These are phyloP conservation scores for Scleromitrula shiraiana DNA, from an alignment of 2,329 filamentous ascomycete species.

Conservation along the genomic window DNA sequence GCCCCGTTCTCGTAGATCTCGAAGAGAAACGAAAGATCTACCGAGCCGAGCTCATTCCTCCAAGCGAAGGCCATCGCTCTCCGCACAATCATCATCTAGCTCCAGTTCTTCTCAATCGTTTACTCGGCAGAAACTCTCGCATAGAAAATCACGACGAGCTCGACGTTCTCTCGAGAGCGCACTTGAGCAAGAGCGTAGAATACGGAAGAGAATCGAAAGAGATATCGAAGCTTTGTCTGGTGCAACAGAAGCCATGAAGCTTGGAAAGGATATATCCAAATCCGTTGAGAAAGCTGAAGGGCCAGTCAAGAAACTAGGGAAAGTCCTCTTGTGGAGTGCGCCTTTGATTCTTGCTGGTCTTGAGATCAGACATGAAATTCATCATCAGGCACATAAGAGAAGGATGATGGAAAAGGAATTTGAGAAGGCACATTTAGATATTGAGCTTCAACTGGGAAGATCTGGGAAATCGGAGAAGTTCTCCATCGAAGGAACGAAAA, in stretches of 20 bases:
- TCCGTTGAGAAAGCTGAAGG: slow-evolving; percentile 3
- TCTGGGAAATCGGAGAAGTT: neutral
- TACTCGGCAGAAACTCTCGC: neutral
- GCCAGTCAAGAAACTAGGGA: slow-evolving; percentile 8
- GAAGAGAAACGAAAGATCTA: no score
- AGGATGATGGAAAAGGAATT: slow-evolving; percentile 10
- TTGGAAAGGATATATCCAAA: neutral
- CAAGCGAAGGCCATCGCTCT: neutral
- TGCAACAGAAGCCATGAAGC: neutral
- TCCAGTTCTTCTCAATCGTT: slow-evolving; percentile 4
- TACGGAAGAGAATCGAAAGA: neutral
- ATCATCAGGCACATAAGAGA: slow-evolving; percentile 7
- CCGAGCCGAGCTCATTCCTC: no score
- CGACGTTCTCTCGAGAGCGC: neutral
- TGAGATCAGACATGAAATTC: slow-evolving; percentile 6
- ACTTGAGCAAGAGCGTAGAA: neutral
- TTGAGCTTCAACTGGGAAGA: slow-evolving; percentile 2
- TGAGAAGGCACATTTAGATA: slow-evolving; percentile 9
- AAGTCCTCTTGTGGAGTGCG: slow-evolving; percentile 4
- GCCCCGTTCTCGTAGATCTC: neutral
- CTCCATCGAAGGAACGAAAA: neutral
- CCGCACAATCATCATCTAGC: neutral
- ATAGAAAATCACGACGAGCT: neutral
- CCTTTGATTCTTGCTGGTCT: slow-evolving; percentile 4
- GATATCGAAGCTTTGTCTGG: neutral